A percentile compares a stretch with the other conserved stretches of the same genome.
Conservation (phyloP, 202 grass and related monocot species). For the Hordeum pubiflorum region DNA sequence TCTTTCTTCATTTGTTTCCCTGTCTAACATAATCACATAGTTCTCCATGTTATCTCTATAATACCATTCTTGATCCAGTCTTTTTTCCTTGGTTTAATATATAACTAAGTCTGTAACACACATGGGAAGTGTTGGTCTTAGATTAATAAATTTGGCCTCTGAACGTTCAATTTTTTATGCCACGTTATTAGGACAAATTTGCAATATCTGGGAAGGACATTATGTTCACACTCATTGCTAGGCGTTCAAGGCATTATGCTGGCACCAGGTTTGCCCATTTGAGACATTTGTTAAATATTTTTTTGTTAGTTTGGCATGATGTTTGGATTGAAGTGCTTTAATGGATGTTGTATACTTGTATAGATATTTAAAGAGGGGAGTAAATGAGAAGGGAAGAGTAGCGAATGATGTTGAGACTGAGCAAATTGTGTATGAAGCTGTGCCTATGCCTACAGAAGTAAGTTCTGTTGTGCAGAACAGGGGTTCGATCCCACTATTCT, state of each 20-base stretch:
- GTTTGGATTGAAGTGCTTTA: constrained; percentile 19
- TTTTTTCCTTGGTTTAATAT: neutral
- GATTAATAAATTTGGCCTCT: neutral
- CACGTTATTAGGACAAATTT: constrained; percentile 64
- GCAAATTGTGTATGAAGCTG: constrained; percentile 85
- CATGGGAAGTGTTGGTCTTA: neutral
- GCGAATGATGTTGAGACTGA: constrained; percentile 99
- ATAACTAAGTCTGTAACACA: neutral
- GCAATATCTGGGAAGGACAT: constrained; percentile 65
- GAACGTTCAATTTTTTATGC: neutral
- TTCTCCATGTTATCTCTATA: neutral
- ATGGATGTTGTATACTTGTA: constrained; percentile 24
- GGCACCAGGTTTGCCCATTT: constrained; percentile 70
- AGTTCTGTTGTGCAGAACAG: constrained; percentile 93
- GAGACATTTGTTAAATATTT: constrained; percentile 20
- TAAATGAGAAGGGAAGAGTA: constrained; percentile 85
- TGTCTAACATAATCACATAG: constrained; percentile 7
- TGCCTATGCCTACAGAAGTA: constrained; percentile 55
- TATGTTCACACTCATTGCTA: constrained; percentile 78
- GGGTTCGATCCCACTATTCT: constrained; percentile 92
- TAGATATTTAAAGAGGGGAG: constrained; percentile 92
- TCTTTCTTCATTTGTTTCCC: neutral
- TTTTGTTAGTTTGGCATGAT: neutral
- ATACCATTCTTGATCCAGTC: neutral
- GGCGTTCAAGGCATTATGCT: constrained; percentile 82